These are phyloP conservation scores for Astrocystis sublimbata DNA, from an alignment of 495 filamentous ascomycete species.

Conservation along the genomic window DNA sequence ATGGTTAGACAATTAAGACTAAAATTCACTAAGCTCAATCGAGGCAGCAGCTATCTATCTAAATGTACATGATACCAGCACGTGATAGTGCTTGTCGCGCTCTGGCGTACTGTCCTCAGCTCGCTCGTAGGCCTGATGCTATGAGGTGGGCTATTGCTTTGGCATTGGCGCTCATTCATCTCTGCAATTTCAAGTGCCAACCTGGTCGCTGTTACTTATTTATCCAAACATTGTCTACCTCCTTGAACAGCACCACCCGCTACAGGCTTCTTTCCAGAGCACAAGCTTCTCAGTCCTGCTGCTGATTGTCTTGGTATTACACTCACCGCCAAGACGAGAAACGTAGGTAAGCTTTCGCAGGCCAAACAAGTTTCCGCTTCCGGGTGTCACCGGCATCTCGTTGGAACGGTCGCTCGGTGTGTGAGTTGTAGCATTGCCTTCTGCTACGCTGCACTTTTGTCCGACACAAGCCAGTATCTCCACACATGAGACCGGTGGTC, in stretches of 20 bases:
- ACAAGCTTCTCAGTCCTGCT: not conserved
- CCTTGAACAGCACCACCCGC: not conserved
- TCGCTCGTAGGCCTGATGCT: too few relatives aligned
- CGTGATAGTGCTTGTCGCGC: too few relatives aligned
- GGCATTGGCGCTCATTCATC: not conserved
- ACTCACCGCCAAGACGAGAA: slow-evolving; percentile 13
- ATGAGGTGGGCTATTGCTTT: too few relatives aligned
- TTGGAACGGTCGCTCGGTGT: slow-evolving; percentile 8
- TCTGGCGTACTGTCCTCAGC: too few relatives aligned
- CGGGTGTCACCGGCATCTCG: not conserved
- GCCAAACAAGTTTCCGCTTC: not conserved
- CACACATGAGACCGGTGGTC: not conserved
- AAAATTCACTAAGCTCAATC: too few relatives aligned
- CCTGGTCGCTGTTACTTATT: not conserved
- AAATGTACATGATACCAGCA: too few relatives aligned
- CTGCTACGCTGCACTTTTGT: slow-evolving; percentile 7
- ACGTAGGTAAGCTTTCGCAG: slow-evolving; percentile 10
- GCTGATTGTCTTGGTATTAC: not conserved
- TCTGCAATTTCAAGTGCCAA: not conserved
- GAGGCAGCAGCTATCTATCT: too few relatives aligned
- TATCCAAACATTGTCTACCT: too few relatives aligned
- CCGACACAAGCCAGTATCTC: slow-evolving; percentile 2
- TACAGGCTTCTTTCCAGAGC: not conserved
- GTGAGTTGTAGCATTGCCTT: slow-evolving; percentile 14
- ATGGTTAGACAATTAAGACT: too few relatives aligned